A percentile compares a stretch with the other conserved stretches of the same genome.
These are phyloP conservation scores for Skeletonema grethae DNA, from an alignment of 108 stramenopile genomes.

Conservation along the genomic window DNA sequence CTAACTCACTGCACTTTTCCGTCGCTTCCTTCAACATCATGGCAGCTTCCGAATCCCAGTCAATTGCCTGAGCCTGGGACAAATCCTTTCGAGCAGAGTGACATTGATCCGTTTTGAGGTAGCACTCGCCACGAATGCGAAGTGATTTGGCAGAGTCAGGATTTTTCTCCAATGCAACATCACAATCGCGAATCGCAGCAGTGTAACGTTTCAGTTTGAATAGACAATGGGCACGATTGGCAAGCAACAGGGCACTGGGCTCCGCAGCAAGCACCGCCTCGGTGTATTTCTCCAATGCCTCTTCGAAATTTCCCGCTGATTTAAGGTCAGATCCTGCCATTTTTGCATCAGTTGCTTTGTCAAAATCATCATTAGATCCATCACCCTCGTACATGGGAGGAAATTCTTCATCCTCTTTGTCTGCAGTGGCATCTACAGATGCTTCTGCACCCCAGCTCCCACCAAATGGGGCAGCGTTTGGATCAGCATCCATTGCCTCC, in stretches of 20 bases:
- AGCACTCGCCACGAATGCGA: conserved; percentile 76
- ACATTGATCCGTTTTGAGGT: conserved; percentile 50
- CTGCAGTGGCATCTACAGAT: conserved; percentile 56
- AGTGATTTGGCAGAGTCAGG: conserved; percentile 89
- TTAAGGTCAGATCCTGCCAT: conserved; percentile 70
- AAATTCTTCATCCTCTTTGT: conserved; percentile 29
- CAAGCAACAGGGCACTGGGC: conserved; percentile 79
- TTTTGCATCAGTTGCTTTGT: conserved; percentile 68
- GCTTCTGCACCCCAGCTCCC: conserved; percentile 72
- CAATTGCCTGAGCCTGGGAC: conserved; percentile 77
- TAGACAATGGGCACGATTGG: conserved; percentile 81
- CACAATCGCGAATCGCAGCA: conserved; percentile 79
- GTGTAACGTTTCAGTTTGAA: conserved; percentile 59
- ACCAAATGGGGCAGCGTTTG: conserved; percentile 71
- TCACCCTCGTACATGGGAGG: conserved; percentile 66
- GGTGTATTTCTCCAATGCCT: conserved; percentile 73
- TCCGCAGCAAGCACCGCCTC: conserved; percentile 72
- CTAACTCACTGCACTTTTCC: conserved; percentile 55
- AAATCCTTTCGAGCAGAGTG: conserved; percentile 56
- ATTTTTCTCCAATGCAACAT: conserved; percentile 72
- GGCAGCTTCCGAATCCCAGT: conserved; percentile 87
- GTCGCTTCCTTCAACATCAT: conserved; percentile 69
- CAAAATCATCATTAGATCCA: conserved; percentile 64
- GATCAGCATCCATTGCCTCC: conserved; percentile 58
- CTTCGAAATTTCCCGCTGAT: conserved; percentile 52